Percentiles rank a stretch among this genome's conserved stretches.
These are phyloP conservation scores for Coix lacrymajobi DNA, from an alignment of 176 grass and related monocot genomes.

Conservation along the genomic window DNA sequence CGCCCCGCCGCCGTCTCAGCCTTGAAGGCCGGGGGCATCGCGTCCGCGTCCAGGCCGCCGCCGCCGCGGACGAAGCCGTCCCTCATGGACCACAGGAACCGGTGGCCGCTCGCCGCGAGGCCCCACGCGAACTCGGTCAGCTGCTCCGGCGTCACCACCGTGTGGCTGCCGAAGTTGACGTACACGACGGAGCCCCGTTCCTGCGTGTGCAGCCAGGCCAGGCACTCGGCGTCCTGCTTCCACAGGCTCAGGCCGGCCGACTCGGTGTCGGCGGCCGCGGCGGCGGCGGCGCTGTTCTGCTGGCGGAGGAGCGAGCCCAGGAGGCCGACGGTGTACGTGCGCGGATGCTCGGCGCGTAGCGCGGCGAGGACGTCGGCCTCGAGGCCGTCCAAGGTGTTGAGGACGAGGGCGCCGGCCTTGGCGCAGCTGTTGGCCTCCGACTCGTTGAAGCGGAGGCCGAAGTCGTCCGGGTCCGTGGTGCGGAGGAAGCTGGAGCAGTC, in stretches of 20 bases:
- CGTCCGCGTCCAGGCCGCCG: not conserved
- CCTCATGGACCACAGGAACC: not conserved
- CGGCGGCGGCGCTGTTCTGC: not conserved
- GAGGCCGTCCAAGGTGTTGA: not conserved
- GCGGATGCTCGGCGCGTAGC: not conserved
- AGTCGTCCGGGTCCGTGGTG: not conserved
- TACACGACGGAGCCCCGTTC: conserved; percentile 34
- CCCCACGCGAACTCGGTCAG: conserved; percentile 7
- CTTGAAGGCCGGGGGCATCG: not conserved
- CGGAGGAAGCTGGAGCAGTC: not conserved
- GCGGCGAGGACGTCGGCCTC: not conserved
- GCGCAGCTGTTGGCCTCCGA: not conserved
- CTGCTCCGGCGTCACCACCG: conserved; percentile 20
- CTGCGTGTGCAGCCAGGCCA: not conserved
- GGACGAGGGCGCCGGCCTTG: not conserved
- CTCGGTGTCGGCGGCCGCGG: not conserved
- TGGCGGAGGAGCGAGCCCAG: not conserved
- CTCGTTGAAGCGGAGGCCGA: not conserved
- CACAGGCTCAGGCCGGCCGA: not conserved
- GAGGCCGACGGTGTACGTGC: not conserved
- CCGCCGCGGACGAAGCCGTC: not conserved
- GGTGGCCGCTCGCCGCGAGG: not conserved
- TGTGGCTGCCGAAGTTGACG: conserved; percentile 57
- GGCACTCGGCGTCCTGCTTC: conserved; percentile 8
- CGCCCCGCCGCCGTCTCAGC: not conserved